Evolutionary conservation across 164 flowering plant species (phyloP), one percentile per base, ranked within the genome.

Genomic region (Stephania yunnanensis): DNA sequence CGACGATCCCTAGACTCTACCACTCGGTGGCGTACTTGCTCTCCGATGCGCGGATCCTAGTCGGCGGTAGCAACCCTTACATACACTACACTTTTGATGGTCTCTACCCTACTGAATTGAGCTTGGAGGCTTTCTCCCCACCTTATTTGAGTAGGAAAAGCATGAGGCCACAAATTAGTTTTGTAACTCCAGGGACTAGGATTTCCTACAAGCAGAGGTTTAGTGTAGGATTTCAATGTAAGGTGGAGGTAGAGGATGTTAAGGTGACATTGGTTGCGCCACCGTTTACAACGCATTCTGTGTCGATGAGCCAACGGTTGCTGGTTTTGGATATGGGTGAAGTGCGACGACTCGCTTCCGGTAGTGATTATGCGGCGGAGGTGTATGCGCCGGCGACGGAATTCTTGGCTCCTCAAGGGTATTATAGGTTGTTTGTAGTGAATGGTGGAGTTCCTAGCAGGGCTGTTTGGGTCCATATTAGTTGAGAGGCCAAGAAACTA

Each of bases 251-350:
- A 1, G 61, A 48, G 42, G 36, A 68, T 1, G 3, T 81, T 17
- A 45, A 29, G 7, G 84, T 91, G n/a, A 89, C 90, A 17, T 81
- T 90, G 91, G 83, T 84, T 58, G 88, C 92, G 1, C 92, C 93
- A 0, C 78, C 92, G 7, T 89, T 89, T 69, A 85, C 87, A 0
- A 88, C 92, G 2, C 94, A 90, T 70, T 86, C 91, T 0, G 78
- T 79, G 68, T 71, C 88, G 15, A 86, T 87, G 91, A 87, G 84
- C 52, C 91, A 88, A 73, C 82, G 91, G 78, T 10, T 87, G 70
- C 42, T 88, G 74, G 82, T 84, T 10, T 55, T 91, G 63, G 75
- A 67, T 0, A 22, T 46, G 0, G 78, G 22, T 2, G 67, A n/a
- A 5, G 71, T 74, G 30, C 9, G 2, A 0, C 45, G 2, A 1